These are phyloP conservation scores for Solanum corneliomulleri DNA, from an alignment of 257 asterid species.

Conservation along the genomic window DNA sequence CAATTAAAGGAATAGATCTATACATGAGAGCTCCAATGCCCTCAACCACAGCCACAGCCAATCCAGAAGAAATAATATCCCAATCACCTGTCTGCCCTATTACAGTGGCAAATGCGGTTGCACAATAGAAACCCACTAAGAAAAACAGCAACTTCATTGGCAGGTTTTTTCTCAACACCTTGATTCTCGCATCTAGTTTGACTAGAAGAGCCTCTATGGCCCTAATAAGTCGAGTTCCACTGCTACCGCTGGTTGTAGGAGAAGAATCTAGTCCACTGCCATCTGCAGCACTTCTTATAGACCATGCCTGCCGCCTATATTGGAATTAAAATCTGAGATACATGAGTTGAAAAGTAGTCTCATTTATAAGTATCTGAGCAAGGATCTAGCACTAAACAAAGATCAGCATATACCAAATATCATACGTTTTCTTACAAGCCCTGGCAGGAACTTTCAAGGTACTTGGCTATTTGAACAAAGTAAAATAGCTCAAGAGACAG, in stretches of 20 bases:
- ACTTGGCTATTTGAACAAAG: neutral
- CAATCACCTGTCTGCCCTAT: slow-evolving; percentile 98
- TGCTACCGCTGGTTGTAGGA: slow-evolving; percentile 23
- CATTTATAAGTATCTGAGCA: neutral
- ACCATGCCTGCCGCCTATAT: slow-evolving; percentile 45
- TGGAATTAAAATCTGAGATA: neutral
- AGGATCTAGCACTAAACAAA: neutral
- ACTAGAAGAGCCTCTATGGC: slow-evolving; percentile 41
- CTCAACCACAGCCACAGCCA: slow-evolving; percentile 87
- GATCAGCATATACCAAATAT: neutral
- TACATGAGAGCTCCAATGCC: slow-evolving; percentile 94
- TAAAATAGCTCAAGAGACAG: neutral
- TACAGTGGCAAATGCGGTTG: slow-evolving; percentile 86
- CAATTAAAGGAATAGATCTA: slow-evolving; percentile 42
- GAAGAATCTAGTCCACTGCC: slow-evolving; percentile 36
- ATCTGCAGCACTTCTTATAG: slow-evolving; percentile 60
- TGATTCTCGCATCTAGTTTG: slow-evolving; percentile 32
- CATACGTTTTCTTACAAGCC: neutral
- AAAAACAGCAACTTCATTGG: slow-evolving; percentile 60
- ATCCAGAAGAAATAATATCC: slow-evolving; percentile 91
- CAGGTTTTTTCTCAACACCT: slow-evolving; percentile 49
- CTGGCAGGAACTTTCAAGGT: neutral
- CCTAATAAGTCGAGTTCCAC: slow-evolving; percentile 66
- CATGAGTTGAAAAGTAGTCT: neutral
- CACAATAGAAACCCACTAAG: slow-evolving; percentile 86